phyloP scores from a whole-genome alignment of 2,329 filamentous ascomycete species.

The Aspergillus clavatus region DNA sequence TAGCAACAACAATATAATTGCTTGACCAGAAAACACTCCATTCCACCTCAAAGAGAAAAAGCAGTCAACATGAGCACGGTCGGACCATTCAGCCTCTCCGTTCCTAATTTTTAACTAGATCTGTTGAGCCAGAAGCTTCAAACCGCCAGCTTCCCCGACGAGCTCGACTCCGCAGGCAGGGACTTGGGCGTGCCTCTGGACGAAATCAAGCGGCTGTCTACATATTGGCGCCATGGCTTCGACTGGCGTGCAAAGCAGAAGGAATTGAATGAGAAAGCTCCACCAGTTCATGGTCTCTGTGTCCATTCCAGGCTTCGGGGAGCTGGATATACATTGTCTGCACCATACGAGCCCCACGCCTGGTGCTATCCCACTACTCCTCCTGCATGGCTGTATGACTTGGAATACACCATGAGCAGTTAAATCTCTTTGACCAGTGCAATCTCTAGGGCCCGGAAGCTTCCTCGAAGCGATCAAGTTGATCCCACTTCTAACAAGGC shows the following conservation, averaged over 20 bases:
- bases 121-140: constrained; percentile 54
- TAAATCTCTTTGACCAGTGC: background rate
- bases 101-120: constrained; percentile 51
- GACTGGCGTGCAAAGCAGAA: constrained; percentile 60
- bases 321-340: constrained; percentile 60
- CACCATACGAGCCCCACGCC: constrained; percentile 51
- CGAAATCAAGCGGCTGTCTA: constrained; percentile 56
- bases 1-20: background rate
- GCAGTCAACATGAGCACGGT: constrained; percentile 12
- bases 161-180: constrained; percentile 51
- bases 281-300: constrained; percentile 56
- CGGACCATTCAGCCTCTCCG: constrained; percentile 45
- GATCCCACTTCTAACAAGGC: constrained; percentile 44
- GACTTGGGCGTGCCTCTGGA: constrained; percentile 56
- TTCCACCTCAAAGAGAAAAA: too few species aligned
- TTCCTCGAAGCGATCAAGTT: constrained; percentile 52
- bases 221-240: constrained; percentile 53
- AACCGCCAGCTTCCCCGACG: constrained; percentile 52
- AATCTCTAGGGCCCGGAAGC: constrained; percentile 53
- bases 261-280: constrained; percentile 52
- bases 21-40: too few species aligned
- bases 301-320: constrained; percentile 54
- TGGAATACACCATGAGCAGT: too few species aligned
- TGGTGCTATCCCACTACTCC: constrained; percentile 60
- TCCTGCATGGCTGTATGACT: constrained; percentile 58